Base-by-base conservation (phyloP, 176 grass and related monocot genomes). In the bread wheat (Triticum aestivum) region DNA sequence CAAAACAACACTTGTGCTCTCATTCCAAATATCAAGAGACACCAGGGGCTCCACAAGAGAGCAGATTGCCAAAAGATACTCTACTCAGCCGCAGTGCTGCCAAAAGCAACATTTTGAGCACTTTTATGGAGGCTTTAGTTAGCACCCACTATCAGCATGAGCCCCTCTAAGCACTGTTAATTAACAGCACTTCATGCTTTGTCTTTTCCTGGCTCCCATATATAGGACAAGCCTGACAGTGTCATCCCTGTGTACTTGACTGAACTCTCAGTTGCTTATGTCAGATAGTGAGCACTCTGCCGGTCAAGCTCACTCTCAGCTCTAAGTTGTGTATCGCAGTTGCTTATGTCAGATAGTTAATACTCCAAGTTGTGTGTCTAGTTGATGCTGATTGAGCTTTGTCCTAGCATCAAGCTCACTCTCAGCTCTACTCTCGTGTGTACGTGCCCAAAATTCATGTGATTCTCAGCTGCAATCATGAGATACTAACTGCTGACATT, bases 81-180 rank as follows among this genome's bases (percentile, higher is more conserved):
- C 21, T 39, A 35, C 76, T 33, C 51, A 27, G 15, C 27, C 18
- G 9, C 69, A 38, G 65, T 45, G 67, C 75, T 69, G 89, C 64
- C 87, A 88, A 91, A 91, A 93, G 86, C 68, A 66, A 56, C 45
- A 68, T 26, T 86, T 84, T 76, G 75, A 86, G 87, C 87, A 69
- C 61, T 79, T 83, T 88, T 87, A 27, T 79, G 73, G 44, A 12
- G 73, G 79, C 84, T 47, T 77, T 77, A 76, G 63, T 73, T 69
- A 37, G 34, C 32, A 76, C 83, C 83, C 83, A 89, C 82, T 85
- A 59, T 75, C 61, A 79, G 49, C 68, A 86, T 73, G 23, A 80
- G 32, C 75, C 71, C 56, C 20, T 59, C 14, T 20, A 37, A 82
- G 62, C 21, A 62, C 54, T 20, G 20, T 24, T 11, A 64, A 70